Evolutionary conservation across 345 rosid genomes (phyloP), one percentile per base, ranked within the genome.

Genomic region (Brassica nigra): DNA sequence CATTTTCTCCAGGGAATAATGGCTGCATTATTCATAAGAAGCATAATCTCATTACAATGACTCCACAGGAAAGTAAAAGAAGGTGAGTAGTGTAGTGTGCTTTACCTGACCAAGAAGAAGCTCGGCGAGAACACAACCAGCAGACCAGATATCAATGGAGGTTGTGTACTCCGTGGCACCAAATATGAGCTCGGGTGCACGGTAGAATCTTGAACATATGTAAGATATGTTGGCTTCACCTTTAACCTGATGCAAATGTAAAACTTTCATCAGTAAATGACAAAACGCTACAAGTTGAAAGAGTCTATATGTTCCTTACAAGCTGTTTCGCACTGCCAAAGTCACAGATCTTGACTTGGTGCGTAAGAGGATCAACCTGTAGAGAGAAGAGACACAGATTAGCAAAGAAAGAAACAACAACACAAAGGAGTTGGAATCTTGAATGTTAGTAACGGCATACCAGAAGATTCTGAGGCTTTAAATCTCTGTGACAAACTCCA

Each of bases 321-420:
- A 92, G 87, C 84, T 88, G 90, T 90, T 92, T 92, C 29, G 97
- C 97, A 67, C 97, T 92, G 70, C 97, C 97, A 87, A 92, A 92
- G 84, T 92, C 97, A 52, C 97, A 89, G 74, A 88, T 84, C 78
- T 88, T 88, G 75, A 86, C 91, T 77, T 86, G 91, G 72, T 88
- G 91, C 8, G 94, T 90, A n/a, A 88, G 92, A 66, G 97, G 97
- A 87, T 92, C 97, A 84, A 92, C 97, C 97, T 92, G 79, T 62
- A 58, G 55, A 83, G 52, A 73, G 27, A 20, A 55, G 55, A 66
- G 47, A 20, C n/a, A 8, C 61, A 68, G 67, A 37, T 68, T 36
- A 65, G 20, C n/a, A 71, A 77, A 68, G 23, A 67, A 44, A 18
- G 15, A 68, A 58, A 59, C 80, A 59, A 27, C 12, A 59, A 27